Conservation (phyloP, 768 basidiomycete species). For the Lactifluus pinguis region DNA sequence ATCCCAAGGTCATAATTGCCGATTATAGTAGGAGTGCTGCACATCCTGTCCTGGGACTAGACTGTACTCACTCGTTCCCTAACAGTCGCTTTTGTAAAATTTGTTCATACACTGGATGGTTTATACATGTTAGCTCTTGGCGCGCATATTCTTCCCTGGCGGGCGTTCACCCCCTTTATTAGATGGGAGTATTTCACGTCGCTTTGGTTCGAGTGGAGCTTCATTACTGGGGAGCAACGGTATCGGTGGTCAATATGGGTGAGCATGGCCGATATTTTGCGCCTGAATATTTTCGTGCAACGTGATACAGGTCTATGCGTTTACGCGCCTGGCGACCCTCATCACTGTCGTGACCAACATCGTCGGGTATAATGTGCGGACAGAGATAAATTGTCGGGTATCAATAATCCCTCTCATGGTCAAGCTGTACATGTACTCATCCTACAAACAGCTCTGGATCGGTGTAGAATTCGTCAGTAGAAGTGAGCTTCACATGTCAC, state of each 20-base stretch:
- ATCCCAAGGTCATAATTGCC: not conserved
- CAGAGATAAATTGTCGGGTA: slow-evolving; percentile 2
- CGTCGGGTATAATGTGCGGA: not conserved
- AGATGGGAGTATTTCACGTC: slow-evolving; percentile 15
- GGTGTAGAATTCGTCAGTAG: slow-evolving; percentile 2
- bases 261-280: not conserved
- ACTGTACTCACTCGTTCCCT: not conserved
- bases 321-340: not conserved
- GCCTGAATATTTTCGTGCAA: not conserved
- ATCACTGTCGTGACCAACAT: not conserved
- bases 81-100: not conserved
- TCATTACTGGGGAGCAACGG: not conserved
- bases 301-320: not conserved
- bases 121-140: not conserved
- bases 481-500: not conserved
- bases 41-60: not conserved
- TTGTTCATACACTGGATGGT: not conserved
- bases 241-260: slow-evolving; percentile 18
- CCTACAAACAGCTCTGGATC: slow-evolving; percentile 1
- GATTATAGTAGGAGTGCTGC: not conserved
- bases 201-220: slow-evolving; percentile 14
- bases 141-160: not conserved
- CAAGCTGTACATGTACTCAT: not conserved
- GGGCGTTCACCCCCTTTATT: not conserved
- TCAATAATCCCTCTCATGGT: not conserved